Evolutionary conservation across 495 filamentous ascomycete genomes (phyloP).

Genomic region (Peziza echinospora): DNA sequence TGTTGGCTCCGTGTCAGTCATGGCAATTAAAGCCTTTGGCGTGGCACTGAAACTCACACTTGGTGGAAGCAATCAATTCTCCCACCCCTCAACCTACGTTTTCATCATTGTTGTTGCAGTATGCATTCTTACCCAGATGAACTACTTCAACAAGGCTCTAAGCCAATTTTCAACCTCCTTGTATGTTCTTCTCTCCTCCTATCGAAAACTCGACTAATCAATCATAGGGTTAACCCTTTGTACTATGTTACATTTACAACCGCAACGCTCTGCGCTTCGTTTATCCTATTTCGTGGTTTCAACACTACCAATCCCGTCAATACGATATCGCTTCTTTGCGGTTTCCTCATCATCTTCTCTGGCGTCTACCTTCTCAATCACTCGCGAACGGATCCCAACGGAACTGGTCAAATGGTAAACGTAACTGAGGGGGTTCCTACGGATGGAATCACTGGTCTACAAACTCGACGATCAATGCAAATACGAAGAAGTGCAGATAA

Average conservation of each 20-base stretch:
- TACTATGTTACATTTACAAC: constrained; percentile 99
- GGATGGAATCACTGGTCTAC: constrained; percentile 68
- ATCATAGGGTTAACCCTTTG: constrained; percentile 73
- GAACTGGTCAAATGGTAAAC: constrained; percentile 31
- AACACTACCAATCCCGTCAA: constrained; percentile 87
- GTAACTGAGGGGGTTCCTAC: constrained; percentile 63
- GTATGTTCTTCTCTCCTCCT: constrained; percentile 30
- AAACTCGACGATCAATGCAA: constrained; percentile 86
- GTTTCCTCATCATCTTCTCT: constrained; percentile 90
- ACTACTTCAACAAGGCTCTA: constrained; percentile 97
- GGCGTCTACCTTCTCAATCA: constrained; percentile 95
- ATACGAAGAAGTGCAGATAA: constrained; percentile 41
- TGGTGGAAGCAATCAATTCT: constrained; percentile 79
- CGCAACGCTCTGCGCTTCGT: constrained; percentile 78
- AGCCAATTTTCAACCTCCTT: constrained; percentile 93
- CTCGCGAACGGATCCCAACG: constrained; percentile 73
- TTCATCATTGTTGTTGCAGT: constrained; percentile 81
- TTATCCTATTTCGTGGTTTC: constrained; percentile 94
- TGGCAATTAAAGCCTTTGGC: constrained; percentile 95
- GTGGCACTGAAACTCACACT: constrained; percentile 90
- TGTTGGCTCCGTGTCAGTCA: constrained; percentile 88
- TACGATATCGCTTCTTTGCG: constrained; percentile 77
- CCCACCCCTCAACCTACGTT: constrained; percentile 81
- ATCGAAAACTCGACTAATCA: constrained; percentile 11
- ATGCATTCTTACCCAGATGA: constrained; percentile 97